phyloP scores from a whole-genome alignment of 148 eudicot species.

The Simmondsia chinensis region DNA sequence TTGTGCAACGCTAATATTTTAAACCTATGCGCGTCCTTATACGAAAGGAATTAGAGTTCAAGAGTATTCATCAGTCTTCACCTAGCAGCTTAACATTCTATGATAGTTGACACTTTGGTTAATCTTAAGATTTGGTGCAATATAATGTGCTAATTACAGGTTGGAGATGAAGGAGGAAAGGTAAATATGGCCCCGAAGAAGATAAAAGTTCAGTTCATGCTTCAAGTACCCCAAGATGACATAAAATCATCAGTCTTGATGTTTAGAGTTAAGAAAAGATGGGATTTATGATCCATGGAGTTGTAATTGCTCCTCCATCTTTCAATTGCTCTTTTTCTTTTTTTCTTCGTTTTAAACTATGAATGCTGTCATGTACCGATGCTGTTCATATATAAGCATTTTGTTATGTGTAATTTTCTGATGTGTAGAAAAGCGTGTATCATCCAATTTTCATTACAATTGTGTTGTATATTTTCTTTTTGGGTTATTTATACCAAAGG shows the following conservation, averaged over 20 bases:
- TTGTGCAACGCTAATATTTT: no score
- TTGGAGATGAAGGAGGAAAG: slow-evolving; percentile 84
- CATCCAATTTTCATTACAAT: no score
- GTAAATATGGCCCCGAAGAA: slow-evolving; percentile 86
- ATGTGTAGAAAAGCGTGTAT: no score
- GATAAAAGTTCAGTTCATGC: slow-evolving; percentile 87
- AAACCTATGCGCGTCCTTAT: no score
- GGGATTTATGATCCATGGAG: slow-evolving; percentile 51
- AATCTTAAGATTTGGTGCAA: no score
- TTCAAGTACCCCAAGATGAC: slow-evolving; percentile 92
- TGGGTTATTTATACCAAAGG: no score
- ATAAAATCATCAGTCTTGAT: slow-evolving; percentile 63
- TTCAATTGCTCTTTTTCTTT: no score
- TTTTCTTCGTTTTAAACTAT: not conserved
- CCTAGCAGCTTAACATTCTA: no score
- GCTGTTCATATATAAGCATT: slow-evolving; percentile 2
- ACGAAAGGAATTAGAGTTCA: no score
- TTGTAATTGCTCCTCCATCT: not conserved
- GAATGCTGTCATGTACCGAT: not conserved
- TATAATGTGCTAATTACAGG: slow-evolving; percentile 28
- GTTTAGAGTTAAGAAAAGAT: slow-evolving; percentile 93
- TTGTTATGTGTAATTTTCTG: slow-evolving; percentile 8
- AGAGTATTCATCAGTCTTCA: no score
- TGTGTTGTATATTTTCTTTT: no score
- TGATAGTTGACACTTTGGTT: no score